These are phyloP conservation scores for Russula virescens DNA, from an alignment of 768 basidiomycete species.

Conservation along the genomic window DNA sequence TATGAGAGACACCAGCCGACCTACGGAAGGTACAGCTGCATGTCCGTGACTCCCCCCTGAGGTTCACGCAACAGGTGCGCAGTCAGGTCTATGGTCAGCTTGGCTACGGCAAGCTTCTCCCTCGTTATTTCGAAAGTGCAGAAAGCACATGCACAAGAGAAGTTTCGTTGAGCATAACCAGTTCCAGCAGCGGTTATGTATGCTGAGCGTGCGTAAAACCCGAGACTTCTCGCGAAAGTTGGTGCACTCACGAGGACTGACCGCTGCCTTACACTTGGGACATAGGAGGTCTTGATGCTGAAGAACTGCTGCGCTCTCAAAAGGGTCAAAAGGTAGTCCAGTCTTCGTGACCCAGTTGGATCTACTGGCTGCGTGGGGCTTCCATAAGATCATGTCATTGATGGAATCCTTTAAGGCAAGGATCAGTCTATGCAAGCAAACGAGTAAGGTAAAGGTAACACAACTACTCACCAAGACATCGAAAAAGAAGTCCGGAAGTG, in stretches of 20 bases:
- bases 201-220: conserved; percentile 29
- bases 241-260: conserved; percentile 32
- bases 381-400: conserved; percentile 22
- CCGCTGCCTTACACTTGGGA: conserved; percentile 31
- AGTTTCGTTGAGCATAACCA: conserved; percentile 45
- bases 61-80: conserved; percentile 22
- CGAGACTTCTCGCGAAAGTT: conserved; percentile 6
- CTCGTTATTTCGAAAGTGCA: conserved; percentile 41
- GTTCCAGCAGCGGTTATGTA: conserved; percentile 37
- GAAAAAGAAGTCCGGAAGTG: not conserved
- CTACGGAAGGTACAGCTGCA: conserved; percentile 33
- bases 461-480: conserved; percentile 14
- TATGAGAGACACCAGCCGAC: conserved; percentile 10
- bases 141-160: conserved; percentile 33
- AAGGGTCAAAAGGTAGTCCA: conserved; percentile 31
- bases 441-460: not conserved
- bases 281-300: conserved; percentile 31
- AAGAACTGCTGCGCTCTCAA: conserved; percentile 31
- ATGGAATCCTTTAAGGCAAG: conserved; percentile 19
- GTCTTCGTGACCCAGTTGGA: conserved; percentile 25
- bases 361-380: conserved; percentile 15
- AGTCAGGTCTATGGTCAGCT: conserved; percentile 39
- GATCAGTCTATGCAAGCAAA: not conserved
- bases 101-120: conserved; percentile 38
- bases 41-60: conserved; percentile 22